A percentile compares a stretch with the other conserved stretches of the same genome.
These are phyloP conservation scores for Colletotrichum sublineola DNA, from an alignment of 2,329 filamentous ascomycete species.

Conservation along the genomic window DNA sequence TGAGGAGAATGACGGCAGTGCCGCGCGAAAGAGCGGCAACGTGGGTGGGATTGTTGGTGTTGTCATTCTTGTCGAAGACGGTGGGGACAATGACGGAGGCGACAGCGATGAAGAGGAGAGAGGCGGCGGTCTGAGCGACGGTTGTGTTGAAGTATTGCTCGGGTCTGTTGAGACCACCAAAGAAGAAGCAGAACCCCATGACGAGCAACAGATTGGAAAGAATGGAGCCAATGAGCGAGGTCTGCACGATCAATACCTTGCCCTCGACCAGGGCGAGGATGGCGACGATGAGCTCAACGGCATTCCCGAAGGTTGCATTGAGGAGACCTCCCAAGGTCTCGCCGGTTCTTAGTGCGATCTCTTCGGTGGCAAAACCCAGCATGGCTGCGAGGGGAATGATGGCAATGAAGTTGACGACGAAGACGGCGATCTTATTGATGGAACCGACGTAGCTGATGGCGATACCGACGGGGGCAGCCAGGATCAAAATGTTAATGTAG, in stretches of 20 bases:
- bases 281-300: slow-evolving; percentile 89
- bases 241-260: slow-evolving; percentile 89
- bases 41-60: slow-evolving; percentile 56
- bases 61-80: slow-evolving; percentile 75
- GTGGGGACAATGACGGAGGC: slow-evolving; percentile 90
- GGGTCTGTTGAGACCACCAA: slow-evolving; percentile 80
- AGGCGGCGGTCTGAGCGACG: slow-evolving; percentile 90
- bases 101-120: slow-evolving; percentile 82
- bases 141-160: slow-evolving; percentile 94
- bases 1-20: slow-evolving; percentile 82
- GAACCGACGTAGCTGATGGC: slow-evolving; percentile 73
- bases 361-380: slow-evolving; percentile 90
- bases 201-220: slow-evolving; percentile 91
- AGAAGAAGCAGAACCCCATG: slow-evolving; percentile 93
- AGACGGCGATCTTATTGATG: slow-evolving; percentile 74
- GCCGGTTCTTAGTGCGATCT: slow-evolving; percentile 84
- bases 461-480: slow-evolving; percentile 85
- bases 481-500: slow-evolving; percentile 86
- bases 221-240: slow-evolving; percentile 91
- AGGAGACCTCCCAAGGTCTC: slow-evolving; percentile 90
- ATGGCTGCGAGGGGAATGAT: slow-evolving; percentile 91
- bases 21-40: slow-evolving; percentile 78
- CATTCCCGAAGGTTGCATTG: slow-evolving; percentile 92
- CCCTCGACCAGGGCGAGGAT: slow-evolving; percentile 82
- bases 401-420: slow-evolving; percentile 93